Base-by-base conservation (phyloP, 129 eudicot species). In the Deinandra increscens region DNA sequence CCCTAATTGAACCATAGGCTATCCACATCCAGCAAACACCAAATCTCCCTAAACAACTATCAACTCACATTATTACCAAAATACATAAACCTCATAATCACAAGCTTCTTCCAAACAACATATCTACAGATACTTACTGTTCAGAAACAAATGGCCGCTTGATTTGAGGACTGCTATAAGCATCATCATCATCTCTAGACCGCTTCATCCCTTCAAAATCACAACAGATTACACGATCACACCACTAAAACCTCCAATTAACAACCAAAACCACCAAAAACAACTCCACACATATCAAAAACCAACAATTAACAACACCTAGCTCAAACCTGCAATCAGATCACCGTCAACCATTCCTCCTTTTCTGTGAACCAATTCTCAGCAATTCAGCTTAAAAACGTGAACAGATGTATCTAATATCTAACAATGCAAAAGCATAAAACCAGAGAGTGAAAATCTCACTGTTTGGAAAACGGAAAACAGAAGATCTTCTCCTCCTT, bases 121-220 rank as follows among this genome's bases (percentile, higher is more conserved):
- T 4, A 68, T 39, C 62, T 12, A 51, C 15, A 60, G 15, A 50
- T 43, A 73, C 74, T 43, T 76, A 92, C 98, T 75, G 75, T 73
- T 91, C 96, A 38, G 81, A 84, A 37, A 78, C 80, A n/a, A 82
- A 34, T 7, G 95, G 81, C 23, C 83, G 83, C 76, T 83, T 86
- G 56, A 80, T 74, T 76, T 86, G 91, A 73, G 90, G 70, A 71
- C 82, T 81, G 81, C 51, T 41, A 49, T 64, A 83, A 33, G 56
- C 84, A 76, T 84, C 95, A 65, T 49, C 55, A 17, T 84, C 78
- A 70, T 84, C 81, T 89, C 98, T 89, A 90, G 81, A 81, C 90
- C 88, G 87, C 80, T 77, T 69, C 82, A 64, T 70, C 46, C 64
- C 72, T 64, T 39, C 65, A 72, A 23, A 64, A 56, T 42, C 23